phyloP scores from a whole-genome alignment of 192 early-diverging fungal species.

The Coemansia sp. region DNA sequence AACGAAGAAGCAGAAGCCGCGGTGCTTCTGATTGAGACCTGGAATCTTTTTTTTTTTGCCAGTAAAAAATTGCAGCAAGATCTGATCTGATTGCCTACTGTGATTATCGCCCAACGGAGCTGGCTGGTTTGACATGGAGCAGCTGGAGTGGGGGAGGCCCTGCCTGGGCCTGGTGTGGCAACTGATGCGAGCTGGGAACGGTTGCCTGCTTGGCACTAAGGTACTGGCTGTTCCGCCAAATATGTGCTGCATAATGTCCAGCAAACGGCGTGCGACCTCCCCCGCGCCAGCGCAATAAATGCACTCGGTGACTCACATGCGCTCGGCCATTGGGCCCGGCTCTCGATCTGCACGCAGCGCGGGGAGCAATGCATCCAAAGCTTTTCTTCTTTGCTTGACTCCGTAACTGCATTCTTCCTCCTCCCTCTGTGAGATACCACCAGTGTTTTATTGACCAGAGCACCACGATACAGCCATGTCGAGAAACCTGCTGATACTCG shows the following conservation, averaged over 20 bases:
- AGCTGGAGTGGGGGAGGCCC: no score
- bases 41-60: not conserved
- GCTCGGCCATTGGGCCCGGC: no score
- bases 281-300: not conserved
- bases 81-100: slow-evolving; percentile 5
- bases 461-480: slow-evolving; percentile 32
- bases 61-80: slow-evolving; percentile 2
- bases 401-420: not conserved
- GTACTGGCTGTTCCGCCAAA: no score
- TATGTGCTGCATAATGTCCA: no score
- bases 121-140: no score
- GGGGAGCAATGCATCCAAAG: not conserved
- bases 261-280: no score
- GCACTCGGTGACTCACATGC: not conserved
- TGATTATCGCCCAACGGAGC: no score
- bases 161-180: no score
- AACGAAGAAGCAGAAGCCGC: slow-evolving; percentile 5
- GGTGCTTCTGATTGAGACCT: not conserved
- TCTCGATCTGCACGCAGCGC: not conserved
- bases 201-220: no score
- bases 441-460: no score
- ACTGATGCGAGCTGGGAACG: no score
- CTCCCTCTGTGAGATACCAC: no score
- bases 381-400: not conserved
- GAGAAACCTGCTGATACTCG: slow-evolving; percentile 44